Evolutionary conservation across 2,329 filamentous ascomycete genomes (phyloP), one percentile per base, ranked within the genome.

Genomic region (Aspergillus chevalieri): DNA sequence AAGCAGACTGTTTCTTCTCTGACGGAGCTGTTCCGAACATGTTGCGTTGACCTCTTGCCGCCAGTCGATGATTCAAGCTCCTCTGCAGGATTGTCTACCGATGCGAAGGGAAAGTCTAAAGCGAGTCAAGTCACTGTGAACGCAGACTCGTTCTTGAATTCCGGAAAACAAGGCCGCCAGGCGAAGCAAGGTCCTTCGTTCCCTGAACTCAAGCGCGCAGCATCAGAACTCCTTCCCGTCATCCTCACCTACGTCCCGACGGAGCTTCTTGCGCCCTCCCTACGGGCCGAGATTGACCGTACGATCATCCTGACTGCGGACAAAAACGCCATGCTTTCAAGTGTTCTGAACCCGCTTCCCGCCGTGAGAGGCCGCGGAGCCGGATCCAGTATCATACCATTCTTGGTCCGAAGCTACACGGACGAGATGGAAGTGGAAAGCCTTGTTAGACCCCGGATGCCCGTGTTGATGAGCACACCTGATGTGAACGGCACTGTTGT

Each of bases 241-340:
- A 67, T 88, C 1, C 74, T 94, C 17, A 77, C 78, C 15, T 75
- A 77, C 50, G 69, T 93, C 3, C 83, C 85, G 1, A 81, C 86
- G 49, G 75, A 82, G 45, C 77, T 82, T 62, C 70, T 95, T 34
- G 80, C 86, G n/a, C 81, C 85, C 7, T 81, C 86, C 2, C 65
- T 89, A 17, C 84, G 92, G 47, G 80, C 84, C 9, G 81, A 89
- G 44, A 77, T 95, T 54, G 89, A 96, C 62, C 86, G 87, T 55
- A 88, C 87, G 2, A 86, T 89, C 17, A 85, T 95, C 49, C 72
- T 95, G 19, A 80, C 77, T 4, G 77, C 78, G 51, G 78, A 85
- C 65, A 84, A 83, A 62, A 76, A 84, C 28, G 85, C 87, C 39
- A 87, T 96, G 79, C 63, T 93, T 9, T 83, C 89, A 5, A 92